phyloP scores from a whole-genome alignment of 108 stramenopile species.

The Nannochloropsis gaditana region DNA sequence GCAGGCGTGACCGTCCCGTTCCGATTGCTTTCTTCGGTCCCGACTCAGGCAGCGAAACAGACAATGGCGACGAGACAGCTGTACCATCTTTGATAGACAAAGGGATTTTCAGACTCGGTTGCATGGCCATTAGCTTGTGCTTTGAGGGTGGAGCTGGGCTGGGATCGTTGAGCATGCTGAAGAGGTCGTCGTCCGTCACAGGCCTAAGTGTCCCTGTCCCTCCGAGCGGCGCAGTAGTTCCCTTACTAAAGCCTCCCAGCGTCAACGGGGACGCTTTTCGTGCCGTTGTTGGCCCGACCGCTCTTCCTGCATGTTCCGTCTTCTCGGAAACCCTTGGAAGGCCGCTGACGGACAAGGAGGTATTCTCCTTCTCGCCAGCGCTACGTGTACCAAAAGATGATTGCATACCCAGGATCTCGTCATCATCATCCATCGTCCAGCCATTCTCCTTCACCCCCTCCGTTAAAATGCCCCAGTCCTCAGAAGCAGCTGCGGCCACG shows the following conservation, averaged over 20 bases:
- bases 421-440: background rate
- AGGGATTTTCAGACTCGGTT: background rate
- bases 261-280: too few relatives aligned
- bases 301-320: too few relatives aligned
- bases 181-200: background rate
- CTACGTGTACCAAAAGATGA: background rate
- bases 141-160: background rate
- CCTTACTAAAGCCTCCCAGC: too few relatives aligned
- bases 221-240: too few relatives aligned
- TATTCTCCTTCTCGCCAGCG: background rate
- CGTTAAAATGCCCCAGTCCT: background rate
- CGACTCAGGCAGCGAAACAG: background rate
- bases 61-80: background rate
- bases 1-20: background rate
- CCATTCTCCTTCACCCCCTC: background rate
- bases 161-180: background rate
- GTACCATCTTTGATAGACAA: too few relatives aligned
- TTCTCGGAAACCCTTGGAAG: background rate
- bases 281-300: too few relatives aligned
- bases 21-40: background rate
- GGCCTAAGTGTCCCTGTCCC: background rate
- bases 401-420: background rate
- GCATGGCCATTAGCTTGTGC: background rate
- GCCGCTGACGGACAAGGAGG: background rate
- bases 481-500: background rate